A percentile compares a stretch with the other conserved stretches of the same genome.
Conservation (phyloP, 345 rosid species). For the Abelmoschus esculentus region DNA sequence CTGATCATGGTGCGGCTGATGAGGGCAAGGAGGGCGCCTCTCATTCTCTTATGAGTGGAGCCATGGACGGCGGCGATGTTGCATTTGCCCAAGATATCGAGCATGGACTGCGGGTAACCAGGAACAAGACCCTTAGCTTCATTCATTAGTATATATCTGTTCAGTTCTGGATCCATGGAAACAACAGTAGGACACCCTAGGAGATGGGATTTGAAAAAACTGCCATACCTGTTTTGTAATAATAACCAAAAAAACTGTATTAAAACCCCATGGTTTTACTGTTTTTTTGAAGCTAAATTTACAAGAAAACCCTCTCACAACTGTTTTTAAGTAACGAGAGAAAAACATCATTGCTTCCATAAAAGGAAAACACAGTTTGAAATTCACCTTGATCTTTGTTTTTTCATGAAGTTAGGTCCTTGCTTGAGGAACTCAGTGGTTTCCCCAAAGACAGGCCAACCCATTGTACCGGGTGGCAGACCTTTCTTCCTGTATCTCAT, state of each 20-base stretch:
- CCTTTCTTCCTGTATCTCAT: conserved; percentile 65
- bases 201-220: conserved; percentile 84
- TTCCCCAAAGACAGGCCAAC: conserved; percentile 97
- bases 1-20: conserved; percentile 73
- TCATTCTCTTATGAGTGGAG: conserved; percentile 67
- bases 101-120: conserved; percentile 91
- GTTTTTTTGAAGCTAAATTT: no score
- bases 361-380: background rate
- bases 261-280: background rate
- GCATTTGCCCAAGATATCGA: conserved; percentile 81
- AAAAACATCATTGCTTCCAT: no score
- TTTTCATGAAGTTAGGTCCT: conserved; percentile 94
- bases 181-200: conserved; percentile 92
- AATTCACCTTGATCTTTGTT: conserved; percentile 59
- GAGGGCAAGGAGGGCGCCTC: conserved; percentile 71
- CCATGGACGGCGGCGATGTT: conserved; percentile 98
- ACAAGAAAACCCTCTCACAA: background rate
- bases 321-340: conserved; percentile 7
- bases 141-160: conserved; percentile 72
- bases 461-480: conserved; percentile 96
- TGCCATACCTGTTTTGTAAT: conserved; percentile 49
- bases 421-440: conserved; percentile 93
- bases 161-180: conserved; percentile 93
- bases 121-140: conserved; percentile 92
- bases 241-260: background rate